These are phyloP conservation scores for Vinca minor DNA, from an alignment of 257 asterid species.

Conservation along the genomic window DNA sequence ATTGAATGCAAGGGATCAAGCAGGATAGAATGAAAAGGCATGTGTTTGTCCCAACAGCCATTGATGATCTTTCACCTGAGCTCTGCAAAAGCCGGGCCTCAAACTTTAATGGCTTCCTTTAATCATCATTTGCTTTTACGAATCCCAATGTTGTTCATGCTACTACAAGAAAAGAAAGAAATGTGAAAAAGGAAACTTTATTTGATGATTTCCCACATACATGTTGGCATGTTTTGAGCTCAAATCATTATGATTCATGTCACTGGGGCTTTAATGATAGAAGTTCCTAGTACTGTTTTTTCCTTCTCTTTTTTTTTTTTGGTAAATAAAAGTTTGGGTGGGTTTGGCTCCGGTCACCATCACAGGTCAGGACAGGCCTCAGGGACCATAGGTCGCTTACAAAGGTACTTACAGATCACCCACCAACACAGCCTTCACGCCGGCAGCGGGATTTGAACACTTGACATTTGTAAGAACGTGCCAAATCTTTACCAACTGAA, in stretches of 20 bases:
- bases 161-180: no score
- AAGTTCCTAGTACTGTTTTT: neutral
- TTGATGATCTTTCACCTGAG: neutral
- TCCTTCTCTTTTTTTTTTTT: neutral
- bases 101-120: neutral
- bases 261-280: neutral
- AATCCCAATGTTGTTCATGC: conserved; percentile 4
- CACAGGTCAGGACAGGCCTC: no score
- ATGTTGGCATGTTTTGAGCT: neutral
- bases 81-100: neutral
- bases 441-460: no score
- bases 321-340: no score
- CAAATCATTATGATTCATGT: conserved; percentile 7
- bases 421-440: no score
- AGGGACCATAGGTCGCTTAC: no score
- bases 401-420: no score
- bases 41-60: conserved; percentile 22
- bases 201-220: neutral
- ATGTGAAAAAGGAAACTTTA: neutral
- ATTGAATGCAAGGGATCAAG: conserved; percentile 7
- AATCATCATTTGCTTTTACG: neutral
- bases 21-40: conserved; percentile 16
- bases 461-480: no score
- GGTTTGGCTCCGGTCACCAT: no score
- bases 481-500: no score